Percentiles rank a stretch among this genome's conserved stretches.
Conservation (phyloP, 1,139 yeast genomes). For the Blastobotrys raffinosifermentans region DNA sequence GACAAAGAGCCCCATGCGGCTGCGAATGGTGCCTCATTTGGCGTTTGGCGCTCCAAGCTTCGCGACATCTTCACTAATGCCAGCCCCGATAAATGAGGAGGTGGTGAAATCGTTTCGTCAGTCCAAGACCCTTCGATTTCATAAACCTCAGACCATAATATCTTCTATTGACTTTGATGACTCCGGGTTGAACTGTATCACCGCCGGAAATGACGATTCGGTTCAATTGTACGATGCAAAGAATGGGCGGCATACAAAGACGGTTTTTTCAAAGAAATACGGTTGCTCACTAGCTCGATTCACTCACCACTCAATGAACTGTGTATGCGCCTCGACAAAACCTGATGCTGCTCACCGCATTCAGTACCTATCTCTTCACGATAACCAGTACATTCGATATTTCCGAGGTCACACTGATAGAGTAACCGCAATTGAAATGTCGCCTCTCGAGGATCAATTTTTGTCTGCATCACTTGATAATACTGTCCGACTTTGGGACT, state of each 20-base stretch:
- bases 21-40: no score
- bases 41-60: no score
- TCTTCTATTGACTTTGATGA: constrained; percentile 86
- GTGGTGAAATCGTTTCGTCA: constrained; percentile 48
- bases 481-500: constrained; percentile 84
- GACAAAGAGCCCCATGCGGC: no score
- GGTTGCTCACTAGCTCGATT: constrained; percentile 87
- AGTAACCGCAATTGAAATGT: constrained; percentile 67
- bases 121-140: constrained; percentile 51
- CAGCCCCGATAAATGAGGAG: constrained; percentile 36
- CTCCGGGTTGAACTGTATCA: constrained; percentile 69
- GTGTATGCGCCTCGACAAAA: constrained; percentile 76
- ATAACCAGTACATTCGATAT: constrained; percentile 75
- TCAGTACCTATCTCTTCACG: constrained; percentile 68
- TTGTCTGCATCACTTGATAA: constrained; percentile 69
- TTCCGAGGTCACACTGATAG: constrained; percentile 79
- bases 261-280: constrained; percentile 79
- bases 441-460: constrained; percentile 65
- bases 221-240: constrained; percentile 78
- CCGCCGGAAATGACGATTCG: constrained; percentile 71
- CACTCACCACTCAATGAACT: constrained; percentile 67
- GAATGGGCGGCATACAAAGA: constrained; percentile 48
- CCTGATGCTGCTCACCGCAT: constrained; percentile 43
- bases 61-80: no score
- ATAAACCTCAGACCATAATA: constrained; percentile 38